Percentiles rank a stretch among this genome's conserved stretches.
Conservation (phyloP, 768 basidiomycete genomes). For the Rhodotorula kratochvilovae region DNA sequence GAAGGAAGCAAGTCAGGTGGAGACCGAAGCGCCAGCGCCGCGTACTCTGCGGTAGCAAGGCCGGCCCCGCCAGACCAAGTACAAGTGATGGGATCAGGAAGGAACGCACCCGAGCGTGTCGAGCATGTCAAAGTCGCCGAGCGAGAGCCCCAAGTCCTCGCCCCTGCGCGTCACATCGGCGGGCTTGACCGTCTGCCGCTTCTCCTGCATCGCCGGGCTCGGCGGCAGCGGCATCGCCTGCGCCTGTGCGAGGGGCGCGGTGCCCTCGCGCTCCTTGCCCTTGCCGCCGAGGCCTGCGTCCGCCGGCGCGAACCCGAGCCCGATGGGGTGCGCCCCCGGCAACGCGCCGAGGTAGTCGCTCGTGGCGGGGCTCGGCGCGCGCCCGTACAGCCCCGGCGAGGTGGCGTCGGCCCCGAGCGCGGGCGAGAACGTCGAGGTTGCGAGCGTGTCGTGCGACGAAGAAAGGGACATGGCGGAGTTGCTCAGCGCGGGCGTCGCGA, state of each 20-base stretch:
- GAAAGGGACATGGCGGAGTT: not conserved
- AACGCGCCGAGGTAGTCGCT: not conserved
- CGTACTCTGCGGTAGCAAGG: no score
- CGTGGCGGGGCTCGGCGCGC: not conserved
- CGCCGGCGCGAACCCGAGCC: not conserved
- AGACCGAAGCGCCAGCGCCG: not conserved
- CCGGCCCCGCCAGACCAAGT: not conserved
- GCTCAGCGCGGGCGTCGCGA: conserved; percentile 5
- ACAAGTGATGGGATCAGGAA: not conserved
- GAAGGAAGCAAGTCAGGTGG: no score
- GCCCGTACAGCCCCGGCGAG: not conserved
- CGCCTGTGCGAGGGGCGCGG: not conserved
- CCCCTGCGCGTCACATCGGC: conserved; percentile 33
- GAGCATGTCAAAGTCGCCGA: conserved; percentile 44
- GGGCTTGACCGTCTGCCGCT: not conserved
- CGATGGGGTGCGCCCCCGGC: not conserved
- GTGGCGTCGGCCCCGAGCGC: not conserved
- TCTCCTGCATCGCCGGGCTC: not conserved
- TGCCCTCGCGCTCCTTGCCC: not conserved
- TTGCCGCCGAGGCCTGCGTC: not conserved
- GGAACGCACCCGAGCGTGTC: conserved; percentile 43
- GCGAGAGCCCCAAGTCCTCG: conserved; percentile 34
- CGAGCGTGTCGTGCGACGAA: not conserved
- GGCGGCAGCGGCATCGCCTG: not conserved
- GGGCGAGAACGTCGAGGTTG: not conserved